Evolutionary conservation across 441 rosid species (phyloP), one percentile per base, ranked within the genome.

Genomic region (Hura crepitans): DNA sequence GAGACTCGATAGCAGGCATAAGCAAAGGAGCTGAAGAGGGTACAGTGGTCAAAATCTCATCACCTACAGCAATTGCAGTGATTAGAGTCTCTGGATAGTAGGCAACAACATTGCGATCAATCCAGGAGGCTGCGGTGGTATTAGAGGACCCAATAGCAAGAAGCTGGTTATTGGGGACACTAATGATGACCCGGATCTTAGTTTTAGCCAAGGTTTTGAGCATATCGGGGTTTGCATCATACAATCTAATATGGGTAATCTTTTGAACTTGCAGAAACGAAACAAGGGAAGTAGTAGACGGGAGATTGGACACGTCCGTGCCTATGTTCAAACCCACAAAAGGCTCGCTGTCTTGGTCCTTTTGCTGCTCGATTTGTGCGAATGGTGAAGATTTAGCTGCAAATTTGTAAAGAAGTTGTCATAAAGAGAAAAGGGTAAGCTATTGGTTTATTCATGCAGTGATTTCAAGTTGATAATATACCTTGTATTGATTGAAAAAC

Each of bases 101-200:
- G 68, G 97, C 90, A 49, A 81, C 93, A 11, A 95, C 92, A 62
- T 92, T 92, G 13, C 96, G 83, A 60, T 78, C 88, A 54, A 95
- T 78, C 99, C 97, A 92, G 0, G 93, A 78, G 15, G 97, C 97
- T 25, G 99, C 94, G 0, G 97, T 89, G 53, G 88, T 66, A 72
- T 90, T 92, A 4, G 97, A 90, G 39, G 97, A 85, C 7, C 99
- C 99, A 70, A 95, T 87, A 3, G 94, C 99, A 50, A 95, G 90
- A 68, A 95, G 87, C 85, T 95, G 99, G 62, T 95, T 92, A 78
- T 94, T 94, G 15, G 99, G 99, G 42, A 95, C 96, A 22, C 97
- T 86, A 71, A 92, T 78, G 35, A 92, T 82, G 74, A 92, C 97
- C 71, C 89, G 85, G 80, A 95, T 92, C 92, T 90, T 90, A 73